Base-by-base conservation (phyloP, 2,329 filamentous ascomycete genomes). In the Colletotrichum aenigma region DNA sequence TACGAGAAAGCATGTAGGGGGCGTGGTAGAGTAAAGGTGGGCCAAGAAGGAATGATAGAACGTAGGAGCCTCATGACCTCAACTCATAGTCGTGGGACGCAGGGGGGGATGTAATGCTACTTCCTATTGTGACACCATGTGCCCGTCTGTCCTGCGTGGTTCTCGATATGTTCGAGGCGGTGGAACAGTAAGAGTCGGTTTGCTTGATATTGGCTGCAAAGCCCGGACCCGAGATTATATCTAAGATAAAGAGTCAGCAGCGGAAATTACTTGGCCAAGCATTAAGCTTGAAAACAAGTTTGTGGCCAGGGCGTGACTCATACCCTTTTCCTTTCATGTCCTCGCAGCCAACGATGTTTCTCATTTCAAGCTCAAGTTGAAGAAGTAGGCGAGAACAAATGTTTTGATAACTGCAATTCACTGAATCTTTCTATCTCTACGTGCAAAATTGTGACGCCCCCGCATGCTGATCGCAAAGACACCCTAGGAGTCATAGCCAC, bases 21-120 rank as follows among this genome's bases (percentile, higher is more conserved):
- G 43, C 10, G 10, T 13, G 0, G 0, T 21, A 21, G n/a, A 2
- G 43, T 0, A 52, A 1, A 52, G n/a, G 6, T 21, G 43, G 0
- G 10, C 43, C 10, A 13, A 21, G 10, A 52, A 12, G 43, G 6
- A 52, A 52, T 13, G 10, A 52, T 52, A 52, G 1, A 10, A 52
- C 0, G 6, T 18, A 4, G n/a, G 6, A 52, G 43, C n/a, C 3
- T 4, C 43, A 52, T 7, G n/a, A 0, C 43, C 4, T 48, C n/a
- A n/a, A n/a, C n/a, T n/a, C n/a, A n/a, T n/a, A n/a, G 9, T 13
- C n/a, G 3, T 52, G 43, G 4, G 3, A 52, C 43, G 43, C 10
- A 21, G 3, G n/a, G 43, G 43, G 6, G n/a, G 0, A 52, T 21
- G 43, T 7, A 0, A 52, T 52, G 43, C 2, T 21, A 21, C 43